These are phyloP conservation scores for Rutstroemia sydowiana DNA, from an alignment of 2,329 filamentous ascomycete genomes.

Conservation along the genomic window DNA sequence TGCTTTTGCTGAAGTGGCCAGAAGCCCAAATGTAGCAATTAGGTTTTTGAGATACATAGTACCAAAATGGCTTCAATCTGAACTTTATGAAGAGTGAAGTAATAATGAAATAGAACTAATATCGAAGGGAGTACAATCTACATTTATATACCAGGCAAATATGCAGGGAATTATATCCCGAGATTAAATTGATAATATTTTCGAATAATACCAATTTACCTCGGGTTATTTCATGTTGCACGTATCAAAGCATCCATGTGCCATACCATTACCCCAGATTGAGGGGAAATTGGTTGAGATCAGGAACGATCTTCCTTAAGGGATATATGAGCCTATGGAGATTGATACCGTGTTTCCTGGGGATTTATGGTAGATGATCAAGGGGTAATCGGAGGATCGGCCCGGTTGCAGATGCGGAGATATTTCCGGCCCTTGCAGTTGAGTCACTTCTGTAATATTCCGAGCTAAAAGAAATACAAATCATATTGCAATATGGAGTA, in stretches of 20 bases:
- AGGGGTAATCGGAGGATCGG: neutral
- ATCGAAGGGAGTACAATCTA: too few relatives aligned
- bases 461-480: too few relatives aligned
- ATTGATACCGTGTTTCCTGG: neutral
- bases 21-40: neutral
- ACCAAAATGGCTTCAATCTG: neutral
- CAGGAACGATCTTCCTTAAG: neutral
- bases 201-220: too few relatives aligned
- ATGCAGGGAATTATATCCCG: too few relatives aligned
- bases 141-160: too few relatives aligned
- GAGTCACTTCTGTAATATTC: too few relatives aligned
- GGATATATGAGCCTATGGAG: neutral
- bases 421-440: neutral
- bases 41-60: conserved; percentile 1
- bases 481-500: too few relatives aligned
- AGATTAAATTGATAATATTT: too few relatives aligned
- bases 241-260: too few relatives aligned
- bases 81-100: neutral
- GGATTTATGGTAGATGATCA: neutral
- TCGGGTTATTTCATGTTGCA: too few relatives aligned
- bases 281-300: too few relatives aligned
- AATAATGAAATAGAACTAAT: neutral
- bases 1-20: conserved; percentile 19
- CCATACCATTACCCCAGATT: too few relatives aligned
- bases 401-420: neutral